Conservation (phyloP, 257 asterid genomes). For the Avicennia marina region DNA sequence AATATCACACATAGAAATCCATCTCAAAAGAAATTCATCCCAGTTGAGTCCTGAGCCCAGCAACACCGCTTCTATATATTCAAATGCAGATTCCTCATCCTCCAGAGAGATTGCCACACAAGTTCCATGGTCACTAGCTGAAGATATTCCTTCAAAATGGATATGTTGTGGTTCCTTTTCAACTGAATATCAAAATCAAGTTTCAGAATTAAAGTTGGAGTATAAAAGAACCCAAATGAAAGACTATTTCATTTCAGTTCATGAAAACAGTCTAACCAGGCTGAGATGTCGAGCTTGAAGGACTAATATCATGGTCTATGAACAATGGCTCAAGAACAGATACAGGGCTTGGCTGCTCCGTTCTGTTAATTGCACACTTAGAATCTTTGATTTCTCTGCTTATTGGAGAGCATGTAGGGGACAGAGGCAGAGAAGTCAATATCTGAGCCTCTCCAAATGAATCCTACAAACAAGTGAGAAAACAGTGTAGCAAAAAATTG, state of each 20-base stretch:
- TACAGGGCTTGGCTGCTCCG: conserved; percentile 80
- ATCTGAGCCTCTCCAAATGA: conserved; percentile 33
- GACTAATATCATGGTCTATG: conserved; percentile 74
- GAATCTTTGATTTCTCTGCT: conserved; percentile 41
- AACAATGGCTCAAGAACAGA: conserved; percentile 86
- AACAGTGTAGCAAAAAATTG: not conserved
- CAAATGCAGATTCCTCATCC: conserved; percentile 89
- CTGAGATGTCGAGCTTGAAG: conserved; percentile 50
- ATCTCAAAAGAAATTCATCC: conserved; percentile 72
- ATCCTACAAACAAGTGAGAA: conserved; percentile 25
- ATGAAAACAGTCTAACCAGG: conserved; percentile 47
- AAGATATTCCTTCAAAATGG: conserved; percentile 56
- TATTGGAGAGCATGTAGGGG: conserved; percentile 36
- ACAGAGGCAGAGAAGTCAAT: conserved; percentile 32
- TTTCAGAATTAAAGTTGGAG: conserved; percentile 19
- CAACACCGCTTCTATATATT: conserved; percentile 91
- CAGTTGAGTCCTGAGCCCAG: conserved; percentile 90
- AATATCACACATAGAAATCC: conserved; percentile 64
- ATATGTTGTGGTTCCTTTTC: conserved; percentile 54
- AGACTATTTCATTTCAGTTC: not conserved
- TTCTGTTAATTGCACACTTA: conserved; percentile 35
- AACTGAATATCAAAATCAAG: conserved; percentile 36
- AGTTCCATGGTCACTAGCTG: conserved; percentile 38
- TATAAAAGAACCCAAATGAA: not conserved
- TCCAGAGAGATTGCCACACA: conserved; percentile 53